A percentile compares a stretch with the other conserved stretches of the same genome.
phyloP scores from a whole-genome alignment of 2,329 filamentous ascomycete genomes.

The Neofusicoccum kwambonambiense region DNA sequence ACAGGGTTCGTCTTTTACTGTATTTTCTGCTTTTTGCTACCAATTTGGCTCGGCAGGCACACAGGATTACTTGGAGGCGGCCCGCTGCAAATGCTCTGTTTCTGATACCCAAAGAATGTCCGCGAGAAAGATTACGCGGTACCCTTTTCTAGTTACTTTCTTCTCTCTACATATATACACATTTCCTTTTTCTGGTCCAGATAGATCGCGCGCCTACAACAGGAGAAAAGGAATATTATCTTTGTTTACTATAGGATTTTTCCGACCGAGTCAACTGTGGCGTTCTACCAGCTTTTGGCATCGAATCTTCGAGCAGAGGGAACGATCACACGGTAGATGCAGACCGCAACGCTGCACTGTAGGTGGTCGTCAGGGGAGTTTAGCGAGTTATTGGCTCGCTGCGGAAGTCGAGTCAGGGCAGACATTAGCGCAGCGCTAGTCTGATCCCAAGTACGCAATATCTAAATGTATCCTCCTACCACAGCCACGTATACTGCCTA shows the following conservation, averaged over 20 bases:
- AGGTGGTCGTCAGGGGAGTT: too few relatives aligned
- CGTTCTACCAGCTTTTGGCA: too few relatives aligned
- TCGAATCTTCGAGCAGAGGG: too few relatives aligned
- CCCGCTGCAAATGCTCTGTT: slow-evolving; percentile 12
- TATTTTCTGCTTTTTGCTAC: not conserved
- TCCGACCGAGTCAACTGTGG: too few relatives aligned
- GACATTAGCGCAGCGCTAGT: too few relatives aligned
- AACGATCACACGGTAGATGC: too few relatives aligned
- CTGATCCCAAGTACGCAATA: too few relatives aligned
- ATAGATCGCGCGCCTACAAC: slow-evolving; percentile 5
- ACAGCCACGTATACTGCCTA: too few relatives aligned
- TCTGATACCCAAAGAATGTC: slow-evolving; percentile 16
- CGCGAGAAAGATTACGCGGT: slow-evolving; percentile 3
- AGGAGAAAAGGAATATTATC: slow-evolving; percentile 6
- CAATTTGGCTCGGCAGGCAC: slow-evolving; percentile 7
- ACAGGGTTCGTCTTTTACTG: not conserved
- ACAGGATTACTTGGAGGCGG: slow-evolving; percentile 14
- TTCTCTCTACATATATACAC: not conserved
- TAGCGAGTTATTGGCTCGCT: too few relatives aligned
- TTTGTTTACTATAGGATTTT: not conserved
- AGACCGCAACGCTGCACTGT: too few relatives aligned
- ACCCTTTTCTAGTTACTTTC: slow-evolving; percentile 1
- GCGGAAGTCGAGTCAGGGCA: too few relatives aligned
- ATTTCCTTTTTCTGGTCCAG: not conserved
- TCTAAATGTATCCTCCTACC: too few relatives aligned